Evolutionary conservation across 805 yeast genomes (phyloP), one percentile per base, ranked within the genome.

Genomic region (Saturnispora ahearnii): DNA sequence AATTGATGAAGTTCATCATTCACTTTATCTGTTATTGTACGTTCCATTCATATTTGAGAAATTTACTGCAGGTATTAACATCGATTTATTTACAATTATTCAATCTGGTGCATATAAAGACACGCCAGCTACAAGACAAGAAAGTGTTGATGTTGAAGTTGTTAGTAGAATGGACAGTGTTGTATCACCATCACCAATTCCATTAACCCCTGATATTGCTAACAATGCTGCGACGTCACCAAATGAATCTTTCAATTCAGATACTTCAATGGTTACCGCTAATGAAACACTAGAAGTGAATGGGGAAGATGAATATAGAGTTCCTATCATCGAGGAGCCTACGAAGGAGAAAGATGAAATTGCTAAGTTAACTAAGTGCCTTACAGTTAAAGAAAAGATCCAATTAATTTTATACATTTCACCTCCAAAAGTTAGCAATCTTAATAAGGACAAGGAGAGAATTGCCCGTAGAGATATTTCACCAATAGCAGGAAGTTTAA

Each of bases 1-100:
- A 34, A 76, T 85, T 49, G 96, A 87, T 62, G 93, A 87, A 54
- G 76, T 87, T 0, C 78, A 78, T 53, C 80, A 81, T 33, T 74
- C 82, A 7, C 61, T 84, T 0, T 87, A 73, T 57, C 64, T 87
- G 59, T 70, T 69, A 48, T 60, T 84, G 8, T 83, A 64, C 42
- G 44, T 53, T 9, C 57, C 61, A 6, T 66, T 41, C 46, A 45
- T 58, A 41, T 51, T 52, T 48, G 55, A 42, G 12, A 41, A 41
- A 12, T 18, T 55, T 3, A 42, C 30, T 0, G 44, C 41, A 8
- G 51, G 32, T 8, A 40, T 41, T 5, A 45, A 43, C 11, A 21
- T 21, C 4, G 51, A 46, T 29, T 18, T 48, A 13, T 7, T 29
- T 4, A 11, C 45, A 3, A 33, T 43, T 4, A 37, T 43, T 36